Evolutionary conservation across 2,329 filamentous ascomycete species (phyloP), one percentile per base, ranked within the genome.

Genomic region (Cladophialophora chaetospira): DNA sequence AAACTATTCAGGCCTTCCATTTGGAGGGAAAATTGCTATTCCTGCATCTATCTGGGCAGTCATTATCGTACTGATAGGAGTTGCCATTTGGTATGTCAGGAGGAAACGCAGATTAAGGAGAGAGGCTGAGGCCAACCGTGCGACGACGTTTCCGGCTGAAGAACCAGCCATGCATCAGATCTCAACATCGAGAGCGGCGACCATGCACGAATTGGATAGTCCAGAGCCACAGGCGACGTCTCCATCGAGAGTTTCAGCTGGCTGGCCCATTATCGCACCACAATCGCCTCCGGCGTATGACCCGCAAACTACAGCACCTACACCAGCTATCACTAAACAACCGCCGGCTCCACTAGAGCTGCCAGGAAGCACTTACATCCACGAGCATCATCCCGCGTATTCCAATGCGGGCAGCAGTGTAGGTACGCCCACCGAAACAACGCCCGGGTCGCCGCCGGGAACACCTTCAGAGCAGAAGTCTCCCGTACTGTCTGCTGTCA

Each of bases 401-500:
- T 45, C 55, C 19, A 19, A 44, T 8, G 21, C 33, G n/a, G 51
- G 26, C 8, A 43, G 8, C 36, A 15, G 26, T 23, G 45, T 25
- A 15, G 43, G 49, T 25, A 48, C 53, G n/a, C 43, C 56, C 38
- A 54, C 53, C 13, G 63, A 63, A 25, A 11, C 28, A 61, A 66
- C 17, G 58, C 62, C 46, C 58, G 63, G 5, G 62, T 71, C 53
- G 61, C 62, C n/a, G 54, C 65, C n/a, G 62, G 71, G 13, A 66
- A 75, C 15, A 69, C 63, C 61, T 8, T 17, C 33, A 17, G 56
- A 55, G 31, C 57, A 29, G 17, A 61, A 53, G 29, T 63, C 57
- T 21, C 60, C 62, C 4, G 53, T 61, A n/a, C 31, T 61, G 29
- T 61, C 60, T 28, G 40, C 56, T n/a, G 13, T 25, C 5, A 60